Evolutionary conservation across 208 protist species (phyloP), one percentile per base, ranked within the genome.

Genomic region (Acanthamoeba royreba): DNA sequence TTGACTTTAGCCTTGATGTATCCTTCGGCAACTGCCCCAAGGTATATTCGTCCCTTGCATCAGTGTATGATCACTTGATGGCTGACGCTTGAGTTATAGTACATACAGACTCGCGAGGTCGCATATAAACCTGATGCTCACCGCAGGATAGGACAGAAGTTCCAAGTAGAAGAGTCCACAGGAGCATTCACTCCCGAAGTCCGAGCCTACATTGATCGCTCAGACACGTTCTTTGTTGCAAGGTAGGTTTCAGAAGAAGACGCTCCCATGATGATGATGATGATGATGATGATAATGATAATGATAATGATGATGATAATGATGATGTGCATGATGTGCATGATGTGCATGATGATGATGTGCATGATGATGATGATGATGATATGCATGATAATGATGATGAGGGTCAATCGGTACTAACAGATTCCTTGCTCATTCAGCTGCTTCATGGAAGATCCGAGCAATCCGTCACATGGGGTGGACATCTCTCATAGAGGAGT

Each of bases 21-120:
- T 31, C 40, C 22, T 91, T 91, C n/a, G 85, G 85, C 52, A 91
- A 91, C 28, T 91, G 85, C 31, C 85, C 85, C 2, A 91, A 91
- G 46, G 83, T 90, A 4, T 45, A 45, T 81, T 0, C 40, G 4
- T 81, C 31, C 40, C 40, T 81, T 33, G 33, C 0, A 47, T 81
- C 45, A 19, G 1, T 45, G 63, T 25, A 38, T 25, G 17, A 13
- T 8, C 63, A 74, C 63, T 13, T 25, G 28, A 47, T n/a, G 33
- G 0, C 17, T 13, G 33, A 15, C 63, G 11, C 11, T 77, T 77
- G 15, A 77, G 33, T 1, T 38, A 28, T 28, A 81, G 74, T 85
- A 85, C 74, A 85, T 85, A 2, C 74, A 85, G 52, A 33, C 74
- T 19, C 74, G 74, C 0, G 15, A 4, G 25, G 45, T 85, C 28